Evolutionary conservation across 1,284 basidiomycete species (phyloP).

Genomic region (Trametes pubescens): DNA sequence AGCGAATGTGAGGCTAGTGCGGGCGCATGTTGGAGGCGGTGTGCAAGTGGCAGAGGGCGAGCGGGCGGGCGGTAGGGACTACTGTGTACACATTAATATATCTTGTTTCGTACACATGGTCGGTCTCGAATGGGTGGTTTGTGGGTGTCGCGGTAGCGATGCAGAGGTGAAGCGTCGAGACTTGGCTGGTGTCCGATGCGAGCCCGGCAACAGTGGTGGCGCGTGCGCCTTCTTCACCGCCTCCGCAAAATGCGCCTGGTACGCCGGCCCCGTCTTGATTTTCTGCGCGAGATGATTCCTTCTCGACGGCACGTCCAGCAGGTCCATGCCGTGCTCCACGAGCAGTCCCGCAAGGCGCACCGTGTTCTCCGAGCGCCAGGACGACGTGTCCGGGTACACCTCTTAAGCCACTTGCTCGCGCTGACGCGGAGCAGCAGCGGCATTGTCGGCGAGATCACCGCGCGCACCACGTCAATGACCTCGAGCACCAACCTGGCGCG

Average conservation of each 20-base stretch:
- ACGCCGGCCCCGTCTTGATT: slow-evolving; percentile 41
- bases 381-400: slow-evolving; percentile 48
- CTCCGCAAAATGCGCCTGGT: slow-evolving; percentile 57
- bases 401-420: slow-evolving; percentile 60
- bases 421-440: slow-evolving; percentile 71
- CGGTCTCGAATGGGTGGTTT: too few relatives aligned
- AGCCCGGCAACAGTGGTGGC: too few relatives aligned
- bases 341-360: slow-evolving; percentile 55
- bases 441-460: slow-evolving; percentile 62
- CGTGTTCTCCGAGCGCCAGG: slow-evolving; percentile 65
- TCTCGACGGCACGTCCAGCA: slow-evolving; percentile 61
- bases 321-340: slow-evolving; percentile 55
- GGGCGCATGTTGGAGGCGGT: too few relatives aligned
- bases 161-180: too few relatives aligned
- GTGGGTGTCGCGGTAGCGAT: too few relatives aligned
- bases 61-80: too few relatives aligned
- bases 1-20: neutral
- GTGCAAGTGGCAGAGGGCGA: too few relatives aligned
- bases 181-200: too few relatives aligned
- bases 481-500: slow-evolving; percentile 56
- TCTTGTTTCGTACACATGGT: too few relatives aligned
- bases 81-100: too few relatives aligned
- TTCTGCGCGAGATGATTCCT: slow-evolving; percentile 50
- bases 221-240: slow-evolving; percentile 52
- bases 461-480: slow-evolving; percentile 55